phyloP scores from a whole-genome alignment of 768 basidiomycete species.

The Naganishia onofrii region DNA sequence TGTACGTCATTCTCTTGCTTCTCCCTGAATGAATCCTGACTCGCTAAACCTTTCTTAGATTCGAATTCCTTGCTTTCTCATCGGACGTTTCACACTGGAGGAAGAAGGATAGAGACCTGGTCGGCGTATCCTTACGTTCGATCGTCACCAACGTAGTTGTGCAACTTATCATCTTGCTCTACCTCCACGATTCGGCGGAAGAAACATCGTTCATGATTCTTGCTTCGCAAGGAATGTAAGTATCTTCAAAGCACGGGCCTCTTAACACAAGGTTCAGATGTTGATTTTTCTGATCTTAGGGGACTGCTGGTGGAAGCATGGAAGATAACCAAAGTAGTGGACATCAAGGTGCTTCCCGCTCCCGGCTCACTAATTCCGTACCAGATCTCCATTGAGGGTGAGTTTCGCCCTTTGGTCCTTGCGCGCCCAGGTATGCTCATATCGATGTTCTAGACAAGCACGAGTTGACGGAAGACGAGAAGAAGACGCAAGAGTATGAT shows the following conservation, averaged over 20 bases:
- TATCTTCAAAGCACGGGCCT: not conserved
- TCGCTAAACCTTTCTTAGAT: slow-evolving; percentile 55
- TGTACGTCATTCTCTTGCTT: slow-evolving; percentile 60
- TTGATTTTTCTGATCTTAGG: slow-evolving; percentile 19
- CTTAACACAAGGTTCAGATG: not conserved
- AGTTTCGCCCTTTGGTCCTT: slow-evolving; percentile 56
- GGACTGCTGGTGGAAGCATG: slow-evolving; percentile 68
- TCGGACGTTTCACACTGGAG: slow-evolving; percentile 94
- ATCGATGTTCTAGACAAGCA: slow-evolving; percentile 69
- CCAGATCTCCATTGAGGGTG: slow-evolving; percentile 66
- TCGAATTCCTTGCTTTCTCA: slow-evolving; percentile 94
- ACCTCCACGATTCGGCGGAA: slow-evolving; percentile 90
- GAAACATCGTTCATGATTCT: slow-evolving; percentile 99
- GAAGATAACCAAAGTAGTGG: slow-evolving; percentile 79
- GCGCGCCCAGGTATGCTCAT: slow-evolving; percentile 16
- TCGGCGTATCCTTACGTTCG: slow-evolving; percentile 83
- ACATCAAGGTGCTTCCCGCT: slow-evolving; percentile 67
- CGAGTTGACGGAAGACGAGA: slow-evolving; percentile 92
- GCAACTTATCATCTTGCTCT: slow-evolving; percentile 82
- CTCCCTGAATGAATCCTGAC: not conserved
- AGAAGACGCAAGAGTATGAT: slow-evolving; percentile 95
- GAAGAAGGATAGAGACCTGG: slow-evolving; percentile 81
- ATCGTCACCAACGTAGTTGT: slow-evolving; percentile 88
- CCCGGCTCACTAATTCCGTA: slow-evolving; percentile 73
- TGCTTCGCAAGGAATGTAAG: slow-evolving; percentile 55